Conservation (phyloP, 306 rosid genomes). For the Adenanthera pavonina region DNA sequence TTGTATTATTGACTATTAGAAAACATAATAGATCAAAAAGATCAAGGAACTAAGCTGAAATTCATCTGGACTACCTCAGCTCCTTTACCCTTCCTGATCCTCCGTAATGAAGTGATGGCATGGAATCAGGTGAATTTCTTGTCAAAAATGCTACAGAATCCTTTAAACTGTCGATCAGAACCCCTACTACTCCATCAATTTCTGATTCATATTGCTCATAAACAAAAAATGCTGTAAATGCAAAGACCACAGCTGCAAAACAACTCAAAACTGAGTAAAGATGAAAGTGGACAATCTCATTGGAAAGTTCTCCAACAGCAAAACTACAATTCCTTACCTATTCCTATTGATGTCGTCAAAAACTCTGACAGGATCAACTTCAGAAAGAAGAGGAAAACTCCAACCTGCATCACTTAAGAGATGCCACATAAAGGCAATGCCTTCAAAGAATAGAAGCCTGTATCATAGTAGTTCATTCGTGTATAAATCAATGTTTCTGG, state of each 20-base stretch:
- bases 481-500: conserved; percentile 24
- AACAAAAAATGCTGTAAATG: conserved; percentile 77
- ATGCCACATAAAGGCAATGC: conserved; percentile 20
- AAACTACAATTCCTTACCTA: conserved; percentile 58
- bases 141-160: conserved; percentile 43
- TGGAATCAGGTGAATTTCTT: conserved; percentile 50
- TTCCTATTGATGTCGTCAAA: conserved; percentile 53
- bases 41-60: conserved; percentile 36
- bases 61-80: conserved; percentile 39
- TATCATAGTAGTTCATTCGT: conserved; percentile 21
- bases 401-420: conserved; percentile 55
- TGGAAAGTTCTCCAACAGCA: conserved; percentile 5
- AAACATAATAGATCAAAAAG: conserved; percentile 29
- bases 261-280: conserved; percentile 25
- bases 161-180: conserved; percentile 39
- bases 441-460: conserved; percentile 16
- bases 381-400: conserved; percentile 57
- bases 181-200: conserved; percentile 57
- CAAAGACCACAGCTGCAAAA: conserved; percentile 63
- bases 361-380: conserved; percentile 53
- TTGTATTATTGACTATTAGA: conserved; percentile 23
- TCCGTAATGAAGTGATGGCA: conserved; percentile 32
- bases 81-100: conserved; percentile 35
- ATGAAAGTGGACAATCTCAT: conserved; percentile 22
- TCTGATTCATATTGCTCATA: conserved; percentile 83